These are phyloP conservation scores for Colletotrichum sp. DNA, from an alignment of 2,329 filamentous ascomycete species.

Conservation along the genomic window DNA sequence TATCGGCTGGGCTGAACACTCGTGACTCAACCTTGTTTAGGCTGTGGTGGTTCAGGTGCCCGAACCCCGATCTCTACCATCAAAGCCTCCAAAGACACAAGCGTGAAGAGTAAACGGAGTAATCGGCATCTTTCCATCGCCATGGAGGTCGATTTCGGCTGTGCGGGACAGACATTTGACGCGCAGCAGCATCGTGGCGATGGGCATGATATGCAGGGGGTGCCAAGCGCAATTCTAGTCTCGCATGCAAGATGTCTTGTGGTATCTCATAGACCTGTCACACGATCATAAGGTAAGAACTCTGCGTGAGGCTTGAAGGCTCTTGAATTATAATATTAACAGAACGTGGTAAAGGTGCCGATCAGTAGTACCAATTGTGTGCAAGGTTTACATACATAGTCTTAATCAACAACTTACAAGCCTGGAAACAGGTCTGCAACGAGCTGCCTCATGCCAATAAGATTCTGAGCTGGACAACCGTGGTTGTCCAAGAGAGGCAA, in stretches of 20 bases:
- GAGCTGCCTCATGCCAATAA: background rate
- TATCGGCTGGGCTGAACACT: too few relatives aligned
- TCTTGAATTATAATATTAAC: accelerated
- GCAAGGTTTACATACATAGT: background rate
- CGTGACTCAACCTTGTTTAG: too few relatives aligned
- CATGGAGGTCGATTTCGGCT: accelerated
- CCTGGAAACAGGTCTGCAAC: accelerated
- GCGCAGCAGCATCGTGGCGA: background rate
- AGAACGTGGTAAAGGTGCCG: too few relatives aligned
- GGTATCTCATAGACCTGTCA: accelerated
- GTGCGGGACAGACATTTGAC: background rate
- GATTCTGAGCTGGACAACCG: background rate
- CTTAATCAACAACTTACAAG: background rate
- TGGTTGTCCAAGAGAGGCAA: accelerated
- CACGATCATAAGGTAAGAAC: background rate
- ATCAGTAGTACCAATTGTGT: background rate
- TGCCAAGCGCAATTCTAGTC: background rate
- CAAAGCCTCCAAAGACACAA: too few relatives aligned
- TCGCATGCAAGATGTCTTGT: background rate
- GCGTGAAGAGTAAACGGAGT: background rate
- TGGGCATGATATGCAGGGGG: background rate
- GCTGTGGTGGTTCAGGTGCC: too few relatives aligned
- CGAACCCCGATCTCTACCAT: too few relatives aligned
- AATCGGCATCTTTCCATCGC: background rate
- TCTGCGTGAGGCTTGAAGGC: accelerated